A percentile compares a stretch with the other conserved stretches of the same genome.
These are phyloP conservation scores for Pseudopithomyces chartarum DNA, from an alignment of 2,329 filamentous ascomycete genomes.

Conservation along the genomic window DNA sequence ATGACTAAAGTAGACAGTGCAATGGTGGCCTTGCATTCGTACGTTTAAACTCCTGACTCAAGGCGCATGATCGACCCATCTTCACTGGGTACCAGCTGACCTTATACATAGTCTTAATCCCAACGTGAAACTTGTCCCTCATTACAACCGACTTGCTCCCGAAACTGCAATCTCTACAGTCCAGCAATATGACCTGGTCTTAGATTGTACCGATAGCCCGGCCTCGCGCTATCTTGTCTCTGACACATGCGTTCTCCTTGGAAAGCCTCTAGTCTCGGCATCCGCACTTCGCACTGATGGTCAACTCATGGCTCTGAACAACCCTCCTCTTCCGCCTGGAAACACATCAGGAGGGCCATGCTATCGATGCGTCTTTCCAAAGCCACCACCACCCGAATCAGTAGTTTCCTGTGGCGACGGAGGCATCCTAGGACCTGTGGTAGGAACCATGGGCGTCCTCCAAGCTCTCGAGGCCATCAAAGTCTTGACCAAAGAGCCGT, in stretches of 20 bases:
- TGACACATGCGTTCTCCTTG: slow-evolving; percentile 80
- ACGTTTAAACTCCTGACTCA: slow-evolving; percentile 33
- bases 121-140: slow-evolving; percentile 65
- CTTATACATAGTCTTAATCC: slow-evolving; percentile 69
- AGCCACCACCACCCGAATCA: slow-evolving; percentile 80
- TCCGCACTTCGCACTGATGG: slow-evolving; percentile 88
- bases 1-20: slow-evolving; percentile 80
- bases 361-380: slow-evolving; percentile 91
- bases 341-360: slow-evolving; percentile 73
- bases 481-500: slow-evolving; percentile 61
- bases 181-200: slow-evolving; percentile 75
- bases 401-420: slow-evolving; percentile 90
- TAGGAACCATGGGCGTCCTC: slow-evolving; percentile 89
- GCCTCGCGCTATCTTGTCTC: slow-evolving; percentile 91
- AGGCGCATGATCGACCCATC: neutral
- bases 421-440: slow-evolving; percentile 88
- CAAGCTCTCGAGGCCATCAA: slow-evolving; percentile 91
- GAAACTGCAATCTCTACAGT: slow-evolving; percentile 71
- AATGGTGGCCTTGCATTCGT: slow-evolving; percentile 50
- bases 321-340: slow-evolving; percentile 68
- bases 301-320: slow-evolving; percentile 87
- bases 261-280: slow-evolving; percentile 83
- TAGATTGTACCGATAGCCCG: slow-evolving; percentile 96
- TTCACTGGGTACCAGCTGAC: slow-evolving; percentile 14
- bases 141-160: slow-evolving; percentile 69